Evolutionary conservation across 805 yeast genomes (phyloP), one percentile per base, ranked within the genome.

Genomic region (Zygosaccharomyces bailii): DNA sequence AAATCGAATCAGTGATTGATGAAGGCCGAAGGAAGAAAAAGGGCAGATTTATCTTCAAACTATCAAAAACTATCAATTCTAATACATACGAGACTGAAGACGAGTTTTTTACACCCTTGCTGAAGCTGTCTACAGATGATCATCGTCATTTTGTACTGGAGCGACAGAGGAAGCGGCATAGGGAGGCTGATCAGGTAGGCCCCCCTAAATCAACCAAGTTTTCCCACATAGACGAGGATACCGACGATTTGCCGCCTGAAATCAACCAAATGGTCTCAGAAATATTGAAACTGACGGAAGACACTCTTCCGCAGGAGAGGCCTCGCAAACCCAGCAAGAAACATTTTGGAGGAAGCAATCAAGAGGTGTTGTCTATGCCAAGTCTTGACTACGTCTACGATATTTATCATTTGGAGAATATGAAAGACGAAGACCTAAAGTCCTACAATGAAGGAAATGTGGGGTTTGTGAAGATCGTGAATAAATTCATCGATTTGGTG

Each of bases 331-430:
- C 50, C 35, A 59, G 54, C 44, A 54, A 42, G 51, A 56, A 50
- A 30, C 52, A 46, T 40, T 56, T 38, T n/a, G 42, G 34, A 23
- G 53, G 51, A 5, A 30, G 27, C 2, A 42, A 49, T 5, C 51
- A 54, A 4, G 42, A 49, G 23, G 46, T 59, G 13, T 43, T 45
- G 16, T 40, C 50, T n/a, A 27, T 56, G 17, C 57, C 63, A 10
- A 48, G 58, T 40, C 68, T 75, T n/a, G 96, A 86, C 34, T 91
- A 87, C 54, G 98, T 91, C 14, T 91, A 88, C 58, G 99, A 91
- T 65, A 89, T 91, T 8, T 91, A 91, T 65, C 73, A 82, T 68
- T 69, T 84, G 40, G 84, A 80, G 46, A 71, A 68, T 61, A 79
- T 76, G 44, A 86, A 54, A 68, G 86, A 81, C 33, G 85, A 79